These are phyloP conservation scores for Paraphaeosphaeria minitans DNA, from an alignment of 2,329 filamentous ascomycete species.

Conservation along the genomic window DNA sequence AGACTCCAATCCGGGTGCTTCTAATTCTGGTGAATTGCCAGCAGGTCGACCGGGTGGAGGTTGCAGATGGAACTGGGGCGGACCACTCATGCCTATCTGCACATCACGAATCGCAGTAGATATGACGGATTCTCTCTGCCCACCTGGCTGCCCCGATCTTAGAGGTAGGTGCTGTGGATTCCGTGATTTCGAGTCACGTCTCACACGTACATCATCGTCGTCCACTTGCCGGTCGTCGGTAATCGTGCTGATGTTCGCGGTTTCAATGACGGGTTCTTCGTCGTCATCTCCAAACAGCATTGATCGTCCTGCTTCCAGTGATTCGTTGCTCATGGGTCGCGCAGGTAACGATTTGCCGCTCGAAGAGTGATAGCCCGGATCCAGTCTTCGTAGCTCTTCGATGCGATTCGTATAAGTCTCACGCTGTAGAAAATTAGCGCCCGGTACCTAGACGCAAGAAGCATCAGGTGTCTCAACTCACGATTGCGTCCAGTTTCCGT, in stretches of 20 bases:
- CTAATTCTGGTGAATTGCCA: conserved; percentile 19
- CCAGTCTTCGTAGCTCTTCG: conserved; percentile 78
- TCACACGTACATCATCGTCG: conserved; percentile 28
- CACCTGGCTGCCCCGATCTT: conserved; percentile 32
- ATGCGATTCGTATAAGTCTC: conserved; percentile 91
- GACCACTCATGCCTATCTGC: conserved; percentile 38
- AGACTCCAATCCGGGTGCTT: conserved; percentile 46
- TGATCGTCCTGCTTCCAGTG: conserved; percentile 47
- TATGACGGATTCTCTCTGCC: conserved; percentile 46
- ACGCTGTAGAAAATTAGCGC: conserved; percentile 59
- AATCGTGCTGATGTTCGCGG: conserved; percentile 59
- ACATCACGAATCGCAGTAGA: conserved; percentile 50
- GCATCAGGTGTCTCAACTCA: conserved; percentile 56
- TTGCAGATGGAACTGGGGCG: conserved; percentile 39
- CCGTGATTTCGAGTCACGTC: conserved; percentile 26
- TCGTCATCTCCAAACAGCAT: conserved; percentile 43
- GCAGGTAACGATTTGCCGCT: conserved; percentile 77
- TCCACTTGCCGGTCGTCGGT: conserved; percentile 49
- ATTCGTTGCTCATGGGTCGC: conserved; percentile 67
- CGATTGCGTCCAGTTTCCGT: conserved; percentile 90
- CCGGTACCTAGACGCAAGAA: neutral
- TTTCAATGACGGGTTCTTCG: conserved; percentile 55
- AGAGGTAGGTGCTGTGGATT: conserved; percentile 38
- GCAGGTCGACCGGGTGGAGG: conserved; percentile 40
- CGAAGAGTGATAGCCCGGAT: conserved; percentile 57